Evolutionary conservation across 345 rosid species (phyloP).

Genomic region (Aquilaria malaccensis): DNA sequence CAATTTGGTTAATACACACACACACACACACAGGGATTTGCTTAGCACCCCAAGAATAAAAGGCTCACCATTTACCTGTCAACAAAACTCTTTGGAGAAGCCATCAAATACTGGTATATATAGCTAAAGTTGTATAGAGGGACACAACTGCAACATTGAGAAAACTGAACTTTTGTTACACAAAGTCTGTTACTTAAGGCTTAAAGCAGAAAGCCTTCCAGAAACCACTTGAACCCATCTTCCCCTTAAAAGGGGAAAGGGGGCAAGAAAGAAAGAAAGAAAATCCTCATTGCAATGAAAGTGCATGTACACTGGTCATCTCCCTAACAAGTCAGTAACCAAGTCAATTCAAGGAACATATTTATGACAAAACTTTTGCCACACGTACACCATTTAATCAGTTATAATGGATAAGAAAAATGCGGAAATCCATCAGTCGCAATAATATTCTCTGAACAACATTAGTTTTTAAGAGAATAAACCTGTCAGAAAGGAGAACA

Average conservation of each 20-base stretch:
- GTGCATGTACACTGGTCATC: too few relatives aligned
- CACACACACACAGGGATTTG: too few relatives aligned
- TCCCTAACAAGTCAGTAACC: too few relatives aligned
- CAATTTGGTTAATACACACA: too few relatives aligned
- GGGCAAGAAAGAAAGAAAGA: background rate
- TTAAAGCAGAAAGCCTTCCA: too few relatives aligned
- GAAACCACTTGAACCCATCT: too few relatives aligned
- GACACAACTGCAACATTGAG: conserved; percentile 39
- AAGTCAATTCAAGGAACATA: too few relatives aligned
- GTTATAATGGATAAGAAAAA: background rate
- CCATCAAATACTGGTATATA: conserved; percentile 47
- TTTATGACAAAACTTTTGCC: too few relatives aligned
- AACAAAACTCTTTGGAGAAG: conserved; percentile 54
- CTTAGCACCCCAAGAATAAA: background rate
- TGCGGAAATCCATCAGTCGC: background rate
- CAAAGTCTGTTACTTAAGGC: too few relatives aligned
- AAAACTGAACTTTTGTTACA: background rate
- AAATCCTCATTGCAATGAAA: too few relatives aligned
- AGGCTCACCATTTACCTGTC: conserved; percentile 51
- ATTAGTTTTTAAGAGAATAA: background rate
- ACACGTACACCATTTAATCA: background rate
- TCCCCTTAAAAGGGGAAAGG: too few relatives aligned
- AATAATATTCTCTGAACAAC: too few relatives aligned
- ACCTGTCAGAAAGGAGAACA: conserved; percentile 63
- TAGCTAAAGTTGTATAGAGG: conserved; percentile 59